Evolutionary conservation across 169 alveolate species (phyloP), one percentile per base, ranked within the genome.

Genomic region (Plasmodium coatneyi): DNA sequence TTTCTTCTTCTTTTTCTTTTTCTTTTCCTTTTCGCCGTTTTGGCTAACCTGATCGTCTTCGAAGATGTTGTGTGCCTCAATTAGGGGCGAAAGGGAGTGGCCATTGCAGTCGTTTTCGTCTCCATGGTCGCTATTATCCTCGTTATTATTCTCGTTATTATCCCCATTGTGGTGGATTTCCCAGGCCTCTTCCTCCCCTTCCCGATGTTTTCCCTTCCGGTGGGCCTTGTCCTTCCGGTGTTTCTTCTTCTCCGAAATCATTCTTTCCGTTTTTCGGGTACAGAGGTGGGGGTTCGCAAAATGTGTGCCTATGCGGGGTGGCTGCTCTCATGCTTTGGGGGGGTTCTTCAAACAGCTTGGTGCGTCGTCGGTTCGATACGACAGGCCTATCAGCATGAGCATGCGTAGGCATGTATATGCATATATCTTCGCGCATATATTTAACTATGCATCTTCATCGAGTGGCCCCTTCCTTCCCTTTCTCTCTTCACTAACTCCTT

Each of bases 181-280:
- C 56, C 5, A 12, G n/a, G 5, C n/a, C 19, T 81, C 78, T 3
- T 81, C 79, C 14, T 81, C 16, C 9, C 9, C 52, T 52, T 52
- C 36, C 32, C n/a, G 56, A n/a, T 4, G 34, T 52, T 54, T 81
- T 80, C 56, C 56, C 56, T 22, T 80, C 56, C 56, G 25, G 34
- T 60, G 32, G 76, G 39, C 30, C 41, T 25, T 60, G 74, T 60
- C 14, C 74, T 60, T 66, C n/a, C 76, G 0, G 41, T 66, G 66
- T 22, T 49, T 12, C 60, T 22, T 80, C 43, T 54, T 82, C 52
- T 82, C 90, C 60, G 80, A 82, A 82, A 16, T 39, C 79, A 82
- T 82, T 82, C n/a, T 66, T 66, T 66, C n/a, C 36, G 14, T 66
- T 66, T 66, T 7, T 66, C 5, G 76, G 36, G 36, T 25, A 66